Evolutionary conservation across 306 rosid genomes (phyloP).

Genomic region (Malus domestica): DNA sequence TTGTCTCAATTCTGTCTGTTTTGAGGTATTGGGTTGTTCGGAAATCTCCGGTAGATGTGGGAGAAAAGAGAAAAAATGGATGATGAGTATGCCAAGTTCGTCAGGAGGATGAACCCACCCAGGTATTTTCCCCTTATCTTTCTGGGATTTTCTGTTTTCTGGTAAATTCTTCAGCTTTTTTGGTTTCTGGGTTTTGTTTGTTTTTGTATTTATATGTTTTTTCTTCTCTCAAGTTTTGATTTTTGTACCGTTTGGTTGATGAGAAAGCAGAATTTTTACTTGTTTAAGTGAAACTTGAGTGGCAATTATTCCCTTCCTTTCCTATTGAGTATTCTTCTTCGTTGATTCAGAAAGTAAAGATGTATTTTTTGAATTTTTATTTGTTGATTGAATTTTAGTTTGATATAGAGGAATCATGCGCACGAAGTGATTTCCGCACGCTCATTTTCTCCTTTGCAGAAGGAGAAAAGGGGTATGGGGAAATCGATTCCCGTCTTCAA

Average conservation of each 20-base stretch:
- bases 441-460: too few species aligned
- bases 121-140: conserved; percentile 20
- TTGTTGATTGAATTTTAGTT: neutral
- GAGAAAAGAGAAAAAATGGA: conserved; percentile 21
- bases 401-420: neutral
- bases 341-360: neutral
- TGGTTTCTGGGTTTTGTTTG: neutral
- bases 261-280: neutral
- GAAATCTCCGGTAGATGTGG: neutral
- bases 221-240: neutral
- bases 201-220: neutral
- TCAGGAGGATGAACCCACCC: conserved; percentile 63
- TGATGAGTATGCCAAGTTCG: conserved; percentile 50
- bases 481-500: neutral
- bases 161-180: neutral
- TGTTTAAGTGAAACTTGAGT: too few species aligned
- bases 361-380: neutral
- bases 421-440: too few species aligned
- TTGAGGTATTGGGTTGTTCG: neutral
- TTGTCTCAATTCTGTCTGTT: neutral
- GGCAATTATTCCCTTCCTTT: neutral
- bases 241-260: neutral
- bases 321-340: neutral
- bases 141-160: neutral
- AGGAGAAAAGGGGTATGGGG: too few species aligned